Evolutionary conservation across 768 basidiomycete species (phyloP).

Genomic region (Boletus eberwhitei): DNA sequence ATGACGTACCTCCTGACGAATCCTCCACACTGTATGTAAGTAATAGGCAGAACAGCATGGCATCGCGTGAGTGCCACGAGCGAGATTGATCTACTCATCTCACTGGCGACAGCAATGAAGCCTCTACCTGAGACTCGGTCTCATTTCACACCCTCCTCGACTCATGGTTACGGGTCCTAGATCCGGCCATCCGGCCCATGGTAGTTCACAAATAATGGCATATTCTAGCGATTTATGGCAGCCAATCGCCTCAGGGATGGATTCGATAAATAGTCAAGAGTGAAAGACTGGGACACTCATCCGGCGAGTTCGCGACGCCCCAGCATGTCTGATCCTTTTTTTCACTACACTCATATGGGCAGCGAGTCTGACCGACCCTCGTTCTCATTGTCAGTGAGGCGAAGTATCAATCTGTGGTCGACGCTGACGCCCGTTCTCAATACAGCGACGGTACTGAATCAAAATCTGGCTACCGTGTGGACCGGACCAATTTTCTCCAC

Average conservation of each 20-base stretch:
- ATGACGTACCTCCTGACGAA: neutral
- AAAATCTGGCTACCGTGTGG: neutral
- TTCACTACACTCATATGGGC: neutral
- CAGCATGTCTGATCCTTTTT: constrained; percentile 7
- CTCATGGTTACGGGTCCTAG: constrained; percentile 2
- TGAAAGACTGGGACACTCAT: neutral
- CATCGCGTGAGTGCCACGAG: constrained; percentile 20
- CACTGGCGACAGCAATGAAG: neutral
- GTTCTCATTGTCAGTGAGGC: constrained; percentile 11
- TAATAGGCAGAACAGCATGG: constrained; percentile 14
- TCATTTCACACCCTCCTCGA: neutral
- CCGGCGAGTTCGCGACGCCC: neutral
- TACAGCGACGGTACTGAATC: constrained; percentile 1
- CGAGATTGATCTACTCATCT: neutral
- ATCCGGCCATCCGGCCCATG: constrained; percentile 3
- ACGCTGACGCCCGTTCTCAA: constrained; percentile 6
- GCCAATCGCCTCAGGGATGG: constrained; percentile 7
- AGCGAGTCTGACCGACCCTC: neutral
- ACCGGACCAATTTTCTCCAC: neutral
- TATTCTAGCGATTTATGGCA: constrained; percentile 3
- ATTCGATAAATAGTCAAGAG: constrained; percentile 8
- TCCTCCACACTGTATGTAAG: neutral
- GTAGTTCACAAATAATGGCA: neutral
- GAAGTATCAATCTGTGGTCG: neutral
- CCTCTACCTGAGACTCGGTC: neutral